These are phyloP conservation scores for Liriodendron chinense DNA, from an alignment of 164 flowering plant genomes.

Conservation along the genomic window DNA sequence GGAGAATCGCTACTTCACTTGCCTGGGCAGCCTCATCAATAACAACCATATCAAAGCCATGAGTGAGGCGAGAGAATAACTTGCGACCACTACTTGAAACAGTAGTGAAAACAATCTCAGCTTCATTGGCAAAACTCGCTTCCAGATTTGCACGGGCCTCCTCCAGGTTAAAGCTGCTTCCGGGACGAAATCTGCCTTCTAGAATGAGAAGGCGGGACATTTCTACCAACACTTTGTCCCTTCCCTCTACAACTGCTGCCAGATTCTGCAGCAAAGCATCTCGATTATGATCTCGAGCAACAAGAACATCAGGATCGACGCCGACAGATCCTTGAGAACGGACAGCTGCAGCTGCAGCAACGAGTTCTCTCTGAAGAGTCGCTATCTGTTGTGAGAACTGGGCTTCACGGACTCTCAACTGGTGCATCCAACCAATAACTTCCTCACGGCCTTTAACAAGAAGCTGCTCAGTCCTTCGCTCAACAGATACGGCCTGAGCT, in stretches of 20 bases:
- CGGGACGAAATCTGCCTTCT: constrained; percentile 69
- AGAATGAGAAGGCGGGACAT: constrained; percentile 80
- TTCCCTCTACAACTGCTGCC: constrained; percentile 81
- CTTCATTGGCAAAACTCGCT: constrained; percentile 98
- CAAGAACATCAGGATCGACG: constrained; percentile 88
- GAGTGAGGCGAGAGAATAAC: constrained; percentile 83
- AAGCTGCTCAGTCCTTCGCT: constrained; percentile 89
- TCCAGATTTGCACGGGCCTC: constrained; percentile 92
- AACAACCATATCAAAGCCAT: constrained; percentile 98
- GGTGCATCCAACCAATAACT: constrained; percentile 71
- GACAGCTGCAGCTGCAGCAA: constrained; percentile 63
- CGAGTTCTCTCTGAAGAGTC: constrained; percentile 69
- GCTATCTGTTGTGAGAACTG: constrained; percentile 67
- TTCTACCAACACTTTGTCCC: constrained; percentile 84
- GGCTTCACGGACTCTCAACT: constrained; percentile 59
- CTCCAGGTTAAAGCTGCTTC: constrained; percentile 65
- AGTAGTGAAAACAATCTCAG: constrained; percentile 95
- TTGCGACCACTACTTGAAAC: constrained; percentile 96
- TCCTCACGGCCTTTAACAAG: constrained; percentile 71
- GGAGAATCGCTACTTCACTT: constrained; percentile 88
- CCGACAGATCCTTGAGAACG: constrained; percentile 95
- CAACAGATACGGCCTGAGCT: constrained; percentile 98
- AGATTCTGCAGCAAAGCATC: constrained; percentile 75
- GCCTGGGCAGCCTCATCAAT: constrained; percentile 99
- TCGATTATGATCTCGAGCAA: constrained; percentile 82